These are phyloP conservation scores for Phytophthora constricta DNA, from an alignment of 352 stramenopile species.

Conservation along the genomic window DNA sequence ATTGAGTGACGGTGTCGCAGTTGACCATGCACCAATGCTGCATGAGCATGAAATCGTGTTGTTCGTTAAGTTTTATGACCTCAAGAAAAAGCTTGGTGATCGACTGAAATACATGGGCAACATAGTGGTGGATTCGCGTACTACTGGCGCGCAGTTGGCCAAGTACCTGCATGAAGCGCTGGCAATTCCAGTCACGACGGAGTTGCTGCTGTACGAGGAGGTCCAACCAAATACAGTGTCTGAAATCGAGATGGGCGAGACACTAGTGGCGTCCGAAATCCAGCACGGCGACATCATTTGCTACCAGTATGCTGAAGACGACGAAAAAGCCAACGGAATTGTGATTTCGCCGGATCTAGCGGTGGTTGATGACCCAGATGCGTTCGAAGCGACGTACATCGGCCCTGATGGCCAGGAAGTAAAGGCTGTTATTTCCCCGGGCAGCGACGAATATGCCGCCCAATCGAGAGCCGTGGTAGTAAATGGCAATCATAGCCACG, in stretches of 20 bases:
- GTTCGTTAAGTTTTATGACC: conserved; percentile 88
- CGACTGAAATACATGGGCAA: conserved; percentile 85
- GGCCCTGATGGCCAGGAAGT: conserved; percentile 37
- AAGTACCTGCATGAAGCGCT: conserved; percentile 62
- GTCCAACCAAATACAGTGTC: conserved; percentile 70
- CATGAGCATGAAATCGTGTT: conserved; percentile 69
- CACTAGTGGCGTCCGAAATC: conserved; percentile 63
- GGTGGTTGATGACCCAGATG: conserved; percentile 37
- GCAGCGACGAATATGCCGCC: conserved; percentile 25
- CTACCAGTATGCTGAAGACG: conserved; percentile 66
- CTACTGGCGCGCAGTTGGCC: conserved; percentile 60
- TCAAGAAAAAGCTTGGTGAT: conserved; percentile 60
- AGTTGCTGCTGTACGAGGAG: conserved; percentile 82
- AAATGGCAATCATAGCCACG: conserved; percentile 31
- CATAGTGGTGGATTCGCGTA: conserved; percentile 67
- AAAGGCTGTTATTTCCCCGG: conserved; percentile 21
- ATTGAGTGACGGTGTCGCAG: conserved; percentile 7
- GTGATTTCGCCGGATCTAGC: conserved; percentile 25
- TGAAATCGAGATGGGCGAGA: conserved; percentile 58
- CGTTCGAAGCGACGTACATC: conserved; percentile 29
- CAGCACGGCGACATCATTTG: conserved; percentile 88
- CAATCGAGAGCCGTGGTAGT: conserved; percentile 18
- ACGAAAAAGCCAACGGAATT: conserved; percentile 26
- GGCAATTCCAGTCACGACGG: conserved; percentile 48
- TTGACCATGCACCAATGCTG: conserved; percentile 28